These are phyloP conservation scores for Panus rudis DNA, from an alignment of 768 basidiomycete species.

Conservation along the genomic window DNA sequence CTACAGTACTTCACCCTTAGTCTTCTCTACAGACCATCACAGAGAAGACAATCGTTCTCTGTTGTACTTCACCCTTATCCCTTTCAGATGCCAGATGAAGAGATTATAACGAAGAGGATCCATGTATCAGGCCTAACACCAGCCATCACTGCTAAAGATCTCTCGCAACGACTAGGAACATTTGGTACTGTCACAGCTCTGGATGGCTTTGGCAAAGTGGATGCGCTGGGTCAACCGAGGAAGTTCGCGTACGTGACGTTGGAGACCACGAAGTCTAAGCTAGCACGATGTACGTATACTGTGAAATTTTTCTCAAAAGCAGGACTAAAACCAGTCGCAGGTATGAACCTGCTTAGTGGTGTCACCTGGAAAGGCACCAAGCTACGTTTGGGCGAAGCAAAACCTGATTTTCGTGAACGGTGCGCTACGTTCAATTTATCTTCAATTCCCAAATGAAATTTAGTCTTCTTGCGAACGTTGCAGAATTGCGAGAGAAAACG, in stretches of 20 bases:
- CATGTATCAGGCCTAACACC: constrained; percentile 75
- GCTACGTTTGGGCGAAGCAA: constrained; percentile 77
- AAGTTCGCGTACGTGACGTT: constrained; percentile 73
- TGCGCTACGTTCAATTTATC: constrained; percentile 21
- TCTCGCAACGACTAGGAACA: constrained; percentile 47
- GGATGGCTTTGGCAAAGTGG: constrained; percentile 60
- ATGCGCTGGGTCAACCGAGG: constrained; percentile 59
- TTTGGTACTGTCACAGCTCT: constrained; percentile 66
- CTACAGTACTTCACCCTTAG: too few relatives aligned
- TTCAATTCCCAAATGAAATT: neutral
- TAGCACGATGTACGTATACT: constrained; percentile 54
- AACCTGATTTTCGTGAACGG: constrained; percentile 64
- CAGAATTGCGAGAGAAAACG: constrained; percentile 33
- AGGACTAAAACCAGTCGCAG: constrained; percentile 27
- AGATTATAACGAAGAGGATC: constrained; percentile 47
- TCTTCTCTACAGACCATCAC: too few relatives aligned
- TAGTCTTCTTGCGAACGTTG: neutral
- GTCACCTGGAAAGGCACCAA: constrained; percentile 87
- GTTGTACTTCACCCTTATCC: neutral
- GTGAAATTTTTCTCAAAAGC: neutral
- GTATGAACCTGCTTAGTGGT: constrained; percentile 70
- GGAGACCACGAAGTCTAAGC: constrained; percentile 49
- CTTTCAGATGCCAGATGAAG: constrained; percentile 8
- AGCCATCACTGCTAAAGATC: constrained; percentile 47
- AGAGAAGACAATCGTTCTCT: too few relatives aligned